These are phyloP conservation scores for Backusella tarrabulga DNA, from an alignment of 192 early-diverging fungal genomes.

Conservation along the genomic window DNA sequence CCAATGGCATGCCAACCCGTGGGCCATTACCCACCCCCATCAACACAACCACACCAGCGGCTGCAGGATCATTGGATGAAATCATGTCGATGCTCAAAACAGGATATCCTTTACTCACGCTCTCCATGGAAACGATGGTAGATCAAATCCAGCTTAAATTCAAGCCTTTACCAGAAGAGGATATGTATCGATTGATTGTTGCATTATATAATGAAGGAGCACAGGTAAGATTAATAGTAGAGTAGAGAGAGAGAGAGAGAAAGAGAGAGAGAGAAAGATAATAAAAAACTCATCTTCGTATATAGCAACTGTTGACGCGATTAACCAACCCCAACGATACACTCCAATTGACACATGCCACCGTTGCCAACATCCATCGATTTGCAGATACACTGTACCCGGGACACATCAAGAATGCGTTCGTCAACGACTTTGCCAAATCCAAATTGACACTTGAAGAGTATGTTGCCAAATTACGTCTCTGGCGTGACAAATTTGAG, in stretches of 20 bases:
- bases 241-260: not conserved
- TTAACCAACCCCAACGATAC: slow-evolving; percentile 59
- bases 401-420: slow-evolving; percentile 77
- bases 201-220: slow-evolving; percentile 90
- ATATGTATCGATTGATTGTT: slow-evolving; percentile 94
- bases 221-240: slow-evolving; percentile 53
- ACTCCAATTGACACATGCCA: slow-evolving; percentile 62
- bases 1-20: not conserved
- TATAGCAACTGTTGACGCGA: slow-evolving; percentile 67
- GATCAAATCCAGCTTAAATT: slow-evolving; percentile 93
- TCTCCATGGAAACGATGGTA: slow-evolving; percentile 98
- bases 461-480: slow-evolving; percentile 83
- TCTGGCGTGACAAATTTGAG: slow-evolving; percentile 95
- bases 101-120: slow-evolving; percentile 87
- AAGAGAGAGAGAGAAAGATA: not conserved
- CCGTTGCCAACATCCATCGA: slow-evolving; percentile 76
- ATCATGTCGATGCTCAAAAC: slow-evolving; percentile 97
- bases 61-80: slow-evolving; percentile 83
- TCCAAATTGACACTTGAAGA: slow-evolving; percentile 79
- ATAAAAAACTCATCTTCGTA: not conserved
- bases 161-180: slow-evolving; percentile 94
- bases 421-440: slow-evolving; percentile 92
- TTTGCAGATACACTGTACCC: slow-evolving; percentile 85
- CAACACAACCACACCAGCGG: not conserved
- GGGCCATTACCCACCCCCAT: not conserved